Base-by-base conservation (phyloP, 345 rosid genomes). In the Corchorus capsularis region DNA sequence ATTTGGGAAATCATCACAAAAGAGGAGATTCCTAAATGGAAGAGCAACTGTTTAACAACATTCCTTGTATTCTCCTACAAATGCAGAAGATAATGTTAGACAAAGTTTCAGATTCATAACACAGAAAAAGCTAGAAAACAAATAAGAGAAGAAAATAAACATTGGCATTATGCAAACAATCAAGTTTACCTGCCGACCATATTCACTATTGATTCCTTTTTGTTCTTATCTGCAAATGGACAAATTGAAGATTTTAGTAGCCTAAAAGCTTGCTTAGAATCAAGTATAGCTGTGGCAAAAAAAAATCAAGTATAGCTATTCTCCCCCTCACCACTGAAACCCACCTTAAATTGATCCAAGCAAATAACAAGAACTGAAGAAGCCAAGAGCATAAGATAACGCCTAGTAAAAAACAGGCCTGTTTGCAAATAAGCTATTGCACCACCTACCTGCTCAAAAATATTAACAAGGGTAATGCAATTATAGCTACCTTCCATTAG, bases 321-420 rank as follows among this genome's bases (percentile, higher is more conserved):
- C 43, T 11, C 5, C 6, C 27, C 27, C 27, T 27, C 32, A n/a
- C 47, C 47, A 22, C 1, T 22, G 56, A 68, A 78, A 79, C 81
- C 71, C 69, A 89, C 98, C 98, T 93, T 79, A 94, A 76, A 82
- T 94, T 94, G 57, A 94, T 90, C 98, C 97, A 94, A 71, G 91
- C 82, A 70, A 70, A 94, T 94, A 59, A 91, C 82, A 71, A 91
- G 86, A 68, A 93, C 15, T 16, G 98, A 94, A 65, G 97, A 91
- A 84, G 78, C 84, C 89, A 94, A 83, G 72, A 94, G 90, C 49
- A 72, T 52, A 71, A 82, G 78, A 73, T 89, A 94, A 71, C 92
- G 94, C 75, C 68, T 72, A 64, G 79, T 74, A 13, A 79, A 73
- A 80, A 93, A 89, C 7, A 81, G 52, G 61, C 98, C 96, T 0